These are phyloP conservation scores for Ramularia endophylla DNA, from an alignment of 2,329 filamentous ascomycete species.

Conservation along the genomic window DNA sequence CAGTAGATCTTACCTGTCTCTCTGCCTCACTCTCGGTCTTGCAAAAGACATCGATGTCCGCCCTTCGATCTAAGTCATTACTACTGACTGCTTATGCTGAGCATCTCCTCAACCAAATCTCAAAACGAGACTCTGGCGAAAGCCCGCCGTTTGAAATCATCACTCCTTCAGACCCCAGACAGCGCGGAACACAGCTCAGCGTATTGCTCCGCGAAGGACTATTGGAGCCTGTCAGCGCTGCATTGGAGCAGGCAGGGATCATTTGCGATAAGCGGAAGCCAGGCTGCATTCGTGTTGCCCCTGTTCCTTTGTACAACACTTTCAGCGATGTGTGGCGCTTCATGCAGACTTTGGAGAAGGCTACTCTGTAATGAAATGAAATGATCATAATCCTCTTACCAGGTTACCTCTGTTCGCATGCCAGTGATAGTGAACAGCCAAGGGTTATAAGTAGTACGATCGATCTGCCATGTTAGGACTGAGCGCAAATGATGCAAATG, in stretches of 20 bases:
- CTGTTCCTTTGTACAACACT: conserved; percentile 76
- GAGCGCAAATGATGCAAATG: too few species aligned
- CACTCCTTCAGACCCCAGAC: conserved; percentile 60
- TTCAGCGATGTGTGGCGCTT: conserved; percentile 68
- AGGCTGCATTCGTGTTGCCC: conserved; percentile 76
- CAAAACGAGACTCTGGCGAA: conserved; percentile 12
- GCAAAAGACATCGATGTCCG: conserved; percentile 60
- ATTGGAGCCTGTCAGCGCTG: conserved; percentile 59
- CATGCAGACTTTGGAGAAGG: conserved; percentile 47
- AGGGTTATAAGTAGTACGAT: too few species aligned
- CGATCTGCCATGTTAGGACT: too few species aligned
- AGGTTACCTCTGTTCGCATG: too few species aligned
- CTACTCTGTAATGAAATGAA: conserved; percentile 15
- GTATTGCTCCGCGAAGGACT: conserved; percentile 62
- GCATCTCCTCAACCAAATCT: conserved; percentile 47
- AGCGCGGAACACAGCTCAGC: conserved; percentile 73
- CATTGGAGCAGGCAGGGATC: conserved; percentile 62
- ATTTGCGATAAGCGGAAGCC: conserved; percentile 81
- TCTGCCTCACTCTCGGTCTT: conserved; percentile 68
- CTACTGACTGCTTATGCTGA: conserved; percentile 73
- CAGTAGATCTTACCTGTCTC: conserved; percentile 68
- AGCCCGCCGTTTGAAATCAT: conserved; percentile 45
- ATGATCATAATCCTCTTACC: too few species aligned
- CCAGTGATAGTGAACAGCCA: too few species aligned
- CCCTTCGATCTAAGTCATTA: conserved; percentile 64